A percentile compares a stretch with the other conserved stretches of the same genome.
Conservation (phyloP, 164 flowering plant species). For the Piper betle region DNA sequence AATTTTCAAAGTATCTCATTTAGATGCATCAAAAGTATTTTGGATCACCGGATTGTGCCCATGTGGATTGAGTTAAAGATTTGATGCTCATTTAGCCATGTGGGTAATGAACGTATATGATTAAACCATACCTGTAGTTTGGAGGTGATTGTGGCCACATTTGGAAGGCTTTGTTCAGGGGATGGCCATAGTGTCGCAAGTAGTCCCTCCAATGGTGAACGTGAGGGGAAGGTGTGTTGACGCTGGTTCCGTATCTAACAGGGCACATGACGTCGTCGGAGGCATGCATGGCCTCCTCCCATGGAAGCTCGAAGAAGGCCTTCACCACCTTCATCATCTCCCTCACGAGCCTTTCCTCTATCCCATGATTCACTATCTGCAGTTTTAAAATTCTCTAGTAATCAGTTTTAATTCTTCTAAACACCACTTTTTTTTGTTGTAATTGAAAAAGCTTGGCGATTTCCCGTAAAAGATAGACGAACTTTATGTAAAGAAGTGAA, state of each 20-base stretch:
- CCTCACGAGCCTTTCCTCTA: constrained; percentile 12
- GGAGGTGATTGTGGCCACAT: constrained; percentile 21
- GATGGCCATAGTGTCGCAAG: constrained; percentile 20
- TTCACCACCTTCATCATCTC: constrained; percentile 17
- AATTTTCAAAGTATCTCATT: too few relatives aligned
- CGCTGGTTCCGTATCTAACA: constrained; percentile 18
- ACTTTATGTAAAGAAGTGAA: too few relatives aligned
- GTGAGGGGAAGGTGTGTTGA: constrained; percentile 15
- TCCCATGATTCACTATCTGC: constrained; percentile 21
- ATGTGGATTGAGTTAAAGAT: too few relatives aligned
- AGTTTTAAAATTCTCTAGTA: background rate
- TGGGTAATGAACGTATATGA: background rate
- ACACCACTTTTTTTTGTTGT: too few relatives aligned
- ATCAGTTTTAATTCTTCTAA: background rate
- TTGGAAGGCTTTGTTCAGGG: constrained; percentile 12
- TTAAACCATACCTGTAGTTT: constrained; percentile 13
- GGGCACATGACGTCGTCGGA: constrained; percentile 19
- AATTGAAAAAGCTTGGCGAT: too few relatives aligned
- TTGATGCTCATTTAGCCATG: too few relatives aligned
- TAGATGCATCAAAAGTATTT: too few relatives aligned
- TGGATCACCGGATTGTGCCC: too few relatives aligned
- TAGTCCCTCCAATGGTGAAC: constrained; percentile 20
- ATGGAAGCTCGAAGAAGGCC: constrained; percentile 17
- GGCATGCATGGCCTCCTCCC: constrained; percentile 14
- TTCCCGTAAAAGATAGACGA: too few relatives aligned